These are phyloP conservation scores for Mychonastes homosphaera DNA, from an alignment of 139 green algal genomes.

Conservation along the genomic window DNA sequence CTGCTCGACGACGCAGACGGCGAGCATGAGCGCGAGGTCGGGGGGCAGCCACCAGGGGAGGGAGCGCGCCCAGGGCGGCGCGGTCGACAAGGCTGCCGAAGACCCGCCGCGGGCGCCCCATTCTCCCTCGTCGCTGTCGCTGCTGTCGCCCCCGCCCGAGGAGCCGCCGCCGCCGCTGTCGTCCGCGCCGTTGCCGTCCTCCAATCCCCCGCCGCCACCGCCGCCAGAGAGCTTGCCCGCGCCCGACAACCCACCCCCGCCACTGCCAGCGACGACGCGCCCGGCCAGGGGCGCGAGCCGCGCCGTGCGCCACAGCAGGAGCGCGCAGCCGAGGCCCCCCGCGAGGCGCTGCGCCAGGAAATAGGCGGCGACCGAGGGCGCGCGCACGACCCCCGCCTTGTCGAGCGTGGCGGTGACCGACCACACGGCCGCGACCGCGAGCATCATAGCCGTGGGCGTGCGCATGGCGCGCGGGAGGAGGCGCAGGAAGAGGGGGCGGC, in stretches of 20 bases:
- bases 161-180: no score
- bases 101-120: no score
- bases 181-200: no score
- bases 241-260: no score
- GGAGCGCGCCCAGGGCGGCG: neutral
- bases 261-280: no score
- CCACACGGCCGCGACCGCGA: constrained; percentile 25
- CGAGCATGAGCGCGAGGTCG: constrained; percentile 18
- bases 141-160: no score
- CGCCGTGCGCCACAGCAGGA: neutral
- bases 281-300: no score
- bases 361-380: constrained; percentile 26
- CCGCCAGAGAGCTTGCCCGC: no score
- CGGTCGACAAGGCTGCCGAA: no score
- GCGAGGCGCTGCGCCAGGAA: constrained; percentile 19
- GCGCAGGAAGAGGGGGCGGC: no score
- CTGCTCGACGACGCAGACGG: constrained; percentile 33
- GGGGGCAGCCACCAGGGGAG: constrained; percentile 12
- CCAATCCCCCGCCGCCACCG: no score
- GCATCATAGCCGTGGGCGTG: constrained; percentile 19
- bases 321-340: neutral
- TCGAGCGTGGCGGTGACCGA: constrained; percentile 41
- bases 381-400: constrained; percentile 33
- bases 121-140: no score
- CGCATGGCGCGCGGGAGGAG: neutral